These are phyloP conservation scores for Carex kokanica DNA, from an alignment of 176 grass and related monocot species.

Conservation along the genomic window DNA sequence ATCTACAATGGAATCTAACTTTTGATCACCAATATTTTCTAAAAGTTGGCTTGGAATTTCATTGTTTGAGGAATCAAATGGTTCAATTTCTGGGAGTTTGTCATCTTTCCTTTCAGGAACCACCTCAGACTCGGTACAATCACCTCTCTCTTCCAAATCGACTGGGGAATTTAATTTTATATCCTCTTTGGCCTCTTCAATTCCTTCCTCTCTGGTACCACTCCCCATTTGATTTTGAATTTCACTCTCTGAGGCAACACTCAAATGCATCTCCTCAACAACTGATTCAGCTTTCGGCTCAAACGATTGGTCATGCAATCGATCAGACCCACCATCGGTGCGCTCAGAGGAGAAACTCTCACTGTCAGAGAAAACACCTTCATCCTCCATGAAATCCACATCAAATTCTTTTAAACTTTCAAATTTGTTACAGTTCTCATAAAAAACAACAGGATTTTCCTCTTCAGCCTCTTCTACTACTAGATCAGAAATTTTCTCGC, in stretches of 20 bases:
- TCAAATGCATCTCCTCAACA: neutral
- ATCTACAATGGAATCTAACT: neutral
- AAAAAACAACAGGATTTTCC: neutral
- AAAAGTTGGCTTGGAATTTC: neutral
- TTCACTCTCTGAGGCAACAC: neutral
- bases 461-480: conserved; percentile 15
- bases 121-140: neutral
- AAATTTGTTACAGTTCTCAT: conserved; percentile 4
- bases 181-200: neutral
- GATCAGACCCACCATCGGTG: conserved; percentile 38
- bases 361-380: conserved; percentile 33
- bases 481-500: conserved; percentile 1
- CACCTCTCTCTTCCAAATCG: neutral
- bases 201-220: neutral
- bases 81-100: neutral
- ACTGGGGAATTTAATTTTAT: neutral
- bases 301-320: conserved; percentile 7
- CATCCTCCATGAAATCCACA: conserved; percentile 26
- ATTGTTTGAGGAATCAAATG: neutral
- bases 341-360: conserved; percentile 44
- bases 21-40: neutral
- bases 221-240: neutral
- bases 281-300: neutral
- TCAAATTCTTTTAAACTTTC: conserved; percentile 22
- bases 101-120: conserved; percentile 4